Evolutionary conservation across 768 basidiomycete species (phyloP), one percentile per base, ranked within the genome.

Genomic region (Baorangia bicolor): DNA sequence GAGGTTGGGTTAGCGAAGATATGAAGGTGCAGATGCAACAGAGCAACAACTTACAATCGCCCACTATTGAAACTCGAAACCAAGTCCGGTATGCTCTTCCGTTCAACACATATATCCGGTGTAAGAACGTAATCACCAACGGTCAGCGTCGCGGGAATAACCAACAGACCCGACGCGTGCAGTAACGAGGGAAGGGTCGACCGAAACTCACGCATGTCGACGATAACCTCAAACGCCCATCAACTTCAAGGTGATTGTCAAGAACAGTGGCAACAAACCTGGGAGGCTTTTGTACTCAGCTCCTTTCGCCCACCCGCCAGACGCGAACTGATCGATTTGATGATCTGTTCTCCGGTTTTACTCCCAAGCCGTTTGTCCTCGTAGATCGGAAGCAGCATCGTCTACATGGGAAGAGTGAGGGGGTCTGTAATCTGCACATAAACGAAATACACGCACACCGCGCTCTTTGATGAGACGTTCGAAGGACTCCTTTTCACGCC

Each of bases 121-220:
- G 92, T 89, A 43, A 98, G 74, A 51, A 99, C 89, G 66, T 99
- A 99, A 71, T 99, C 97, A 3, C 97, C 97, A 2, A 98, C 90
- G 0, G 90, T 93, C 57, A 99, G 76, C 0, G 95, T 98, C 1
- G 89, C 88, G 0, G 97, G 96, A n/a, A 94, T 78, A 39, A 98
- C 84, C 33, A 87, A 74, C 39, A 96, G 73, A 41, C 81, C 80
- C 0, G 91, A 81, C 0, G 91, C 93, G 64, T 98, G 94, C 9
- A 98, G 76, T 5, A 99, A 70, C 0, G 92, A 94, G 0, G 95
- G 97, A 11, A 99, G 74, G 0, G 93, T 85, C 2, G 96, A 98
- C 27, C 94, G 81, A 71, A 99, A 98, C 71, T 99, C 97, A 61
- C 96, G 85, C 83, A 98, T 88, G 71, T 98, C 97, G 23, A 98